Evolutionary conservation across 805 yeast species (phyloP).

Genomic region (Candida ponderosae): DNA sequence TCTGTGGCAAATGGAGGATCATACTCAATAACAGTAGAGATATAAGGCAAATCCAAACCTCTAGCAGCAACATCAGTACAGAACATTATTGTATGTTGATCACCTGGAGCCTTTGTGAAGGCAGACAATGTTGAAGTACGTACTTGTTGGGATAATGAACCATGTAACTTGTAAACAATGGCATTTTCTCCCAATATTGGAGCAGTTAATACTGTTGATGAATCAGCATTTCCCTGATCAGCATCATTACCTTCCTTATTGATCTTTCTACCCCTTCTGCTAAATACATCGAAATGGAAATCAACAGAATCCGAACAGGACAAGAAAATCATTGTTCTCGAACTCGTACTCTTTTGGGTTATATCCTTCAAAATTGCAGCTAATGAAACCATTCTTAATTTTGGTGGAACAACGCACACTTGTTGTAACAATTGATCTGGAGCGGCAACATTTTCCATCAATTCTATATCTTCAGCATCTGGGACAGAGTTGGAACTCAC

Average conservation of each 20-base stretch:
- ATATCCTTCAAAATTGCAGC: slow-evolving; percentile 55
- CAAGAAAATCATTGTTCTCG: slow-evolving; percentile 74
- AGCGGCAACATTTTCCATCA: slow-evolving; percentile 37
- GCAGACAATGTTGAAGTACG: slow-evolving; percentile 63
- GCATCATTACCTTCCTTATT: slow-evolving; percentile 18
- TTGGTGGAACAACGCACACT: slow-evolving; percentile 84
- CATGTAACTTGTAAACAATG: slow-evolving; percentile 71
- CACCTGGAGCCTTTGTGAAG: slow-evolving; percentile 29
- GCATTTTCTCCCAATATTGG: slow-evolving; percentile 42
- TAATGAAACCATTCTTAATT: slow-evolving; percentile 76
- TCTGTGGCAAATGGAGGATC: slow-evolving; percentile 94
- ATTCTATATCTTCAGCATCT: slow-evolving; percentile 18
- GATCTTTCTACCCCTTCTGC: slow-evolving; percentile 44
- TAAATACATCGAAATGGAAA: slow-evolving; percentile 74
- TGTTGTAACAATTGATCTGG: slow-evolving; percentile 89
- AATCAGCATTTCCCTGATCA: slow-evolving; percentile 13
- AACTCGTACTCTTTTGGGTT: slow-evolving; percentile 23
- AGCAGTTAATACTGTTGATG: slow-evolving; percentile 39
- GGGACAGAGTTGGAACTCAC: slow-evolving; percentile 31
- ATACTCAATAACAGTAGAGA: slow-evolving; percentile 79
- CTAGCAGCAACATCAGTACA: slow-evolving; percentile 98
- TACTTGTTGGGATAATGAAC: slow-evolving; percentile 77
- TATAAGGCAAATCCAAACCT: slow-evolving; percentile 87
- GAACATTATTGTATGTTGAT: slow-evolving; percentile 59
- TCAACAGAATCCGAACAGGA: slow-evolving; percentile 97